These are phyloP conservation scores for Endoconidiophora polonica DNA, from an alignment of 2,329 filamentous ascomycete species.

Conservation along the genomic window DNA sequence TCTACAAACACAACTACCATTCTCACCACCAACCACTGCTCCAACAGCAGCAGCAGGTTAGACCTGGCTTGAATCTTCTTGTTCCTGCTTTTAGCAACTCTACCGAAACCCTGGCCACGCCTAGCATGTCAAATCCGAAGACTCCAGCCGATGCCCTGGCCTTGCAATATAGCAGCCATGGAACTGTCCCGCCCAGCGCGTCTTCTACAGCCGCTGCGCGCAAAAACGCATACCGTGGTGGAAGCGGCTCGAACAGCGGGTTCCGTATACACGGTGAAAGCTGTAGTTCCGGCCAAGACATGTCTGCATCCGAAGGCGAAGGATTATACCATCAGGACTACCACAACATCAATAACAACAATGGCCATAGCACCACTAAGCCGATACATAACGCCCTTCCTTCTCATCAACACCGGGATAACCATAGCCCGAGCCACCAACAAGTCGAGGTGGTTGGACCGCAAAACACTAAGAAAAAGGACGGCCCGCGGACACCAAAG, in stretches of 20 bases:
- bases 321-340: too few species aligned
- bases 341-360: too few species aligned
- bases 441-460: too few species aligned
- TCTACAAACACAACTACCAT: too few species aligned
- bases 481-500: slow-evolving; percentile 18
- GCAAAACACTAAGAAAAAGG: neutral
- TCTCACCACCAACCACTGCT: neutral
- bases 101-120: slow-evolving; percentile 11
- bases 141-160: slow-evolving; percentile 8
- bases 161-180: neutral
- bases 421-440: too few species aligned
- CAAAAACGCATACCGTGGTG: neutral
- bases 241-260: too few species aligned
- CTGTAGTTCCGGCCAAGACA: neutral
- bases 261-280: neutral
- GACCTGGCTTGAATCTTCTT: slow-evolving; percentile 10
- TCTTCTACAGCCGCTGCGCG: neutral
- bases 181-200: neutral
- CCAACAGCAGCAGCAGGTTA: neutral
- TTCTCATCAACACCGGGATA: too few species aligned
- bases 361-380: too few species aligned
- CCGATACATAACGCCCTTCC: too few species aligned
- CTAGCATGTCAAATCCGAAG: slow-evolving; percentile 9
- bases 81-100: slow-evolving; percentile 11
- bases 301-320: neutral